Conservation (phyloP, 1,284 basidiomycete genomes). For the Irpex lacteus region DNA sequence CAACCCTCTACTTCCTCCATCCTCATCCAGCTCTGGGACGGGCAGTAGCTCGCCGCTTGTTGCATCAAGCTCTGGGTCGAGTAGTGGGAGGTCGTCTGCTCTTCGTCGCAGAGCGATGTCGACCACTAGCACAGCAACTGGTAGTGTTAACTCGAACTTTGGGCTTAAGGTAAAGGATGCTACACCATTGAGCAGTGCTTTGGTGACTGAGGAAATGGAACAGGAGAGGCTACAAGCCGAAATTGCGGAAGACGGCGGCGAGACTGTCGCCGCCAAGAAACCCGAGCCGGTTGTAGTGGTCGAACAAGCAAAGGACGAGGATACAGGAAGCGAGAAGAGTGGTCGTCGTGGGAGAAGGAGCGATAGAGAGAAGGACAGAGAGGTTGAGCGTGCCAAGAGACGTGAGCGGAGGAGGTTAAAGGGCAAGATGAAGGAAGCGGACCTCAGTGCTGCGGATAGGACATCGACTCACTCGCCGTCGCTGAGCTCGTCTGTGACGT, state of each 20-base stretch:
- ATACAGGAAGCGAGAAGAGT: constrained; percentile 7
- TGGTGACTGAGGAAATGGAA: constrained; percentile 3
- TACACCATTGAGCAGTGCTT: not conserved
- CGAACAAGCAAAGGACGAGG: not conserved
- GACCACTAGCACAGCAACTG: not conserved
- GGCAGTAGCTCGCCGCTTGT: constrained; percentile 4
- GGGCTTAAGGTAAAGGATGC: not conserved
- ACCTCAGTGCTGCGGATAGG: not conserved
- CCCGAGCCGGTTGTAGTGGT: not conserved
- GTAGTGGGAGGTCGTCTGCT: not conserved
- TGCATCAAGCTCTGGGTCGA: not conserved
- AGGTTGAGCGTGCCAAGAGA: constrained; percentile 5
- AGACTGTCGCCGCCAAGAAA: not conserved
- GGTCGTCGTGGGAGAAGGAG: constrained; percentile 9
- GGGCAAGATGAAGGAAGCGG: constrained; percentile 4
- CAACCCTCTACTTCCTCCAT: constrained; percentile 16
- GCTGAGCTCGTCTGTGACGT: not conserved
- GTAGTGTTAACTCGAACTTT: not conserved
- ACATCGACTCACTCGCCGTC: not conserved
- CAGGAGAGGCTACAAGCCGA: not conserved
- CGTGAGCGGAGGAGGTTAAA: constrained; percentile 5
- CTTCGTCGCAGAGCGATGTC: not conserved
- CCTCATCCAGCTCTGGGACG: constrained; percentile 14
- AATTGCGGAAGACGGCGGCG: not conserved
- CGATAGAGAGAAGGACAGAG: constrained; percentile 16